A percentile compares a stretch with the other conserved stretches of the same genome.
Conservation (phyloP, 306 rosid genomes). For the Quercus glauca region DNA sequence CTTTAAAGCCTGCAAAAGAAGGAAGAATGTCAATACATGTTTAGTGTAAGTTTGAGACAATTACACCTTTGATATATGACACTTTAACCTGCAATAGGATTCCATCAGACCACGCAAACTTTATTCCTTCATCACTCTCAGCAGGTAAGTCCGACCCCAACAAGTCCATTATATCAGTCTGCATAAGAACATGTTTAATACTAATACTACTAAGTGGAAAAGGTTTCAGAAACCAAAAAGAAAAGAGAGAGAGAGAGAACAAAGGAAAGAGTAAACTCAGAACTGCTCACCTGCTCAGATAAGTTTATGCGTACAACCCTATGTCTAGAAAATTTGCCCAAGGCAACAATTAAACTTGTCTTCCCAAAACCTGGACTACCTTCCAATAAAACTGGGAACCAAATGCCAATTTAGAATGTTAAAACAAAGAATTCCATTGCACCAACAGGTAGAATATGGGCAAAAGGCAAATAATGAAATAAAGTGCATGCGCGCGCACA, state of each 20-base stretch:
- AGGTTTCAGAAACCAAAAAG: not conserved
- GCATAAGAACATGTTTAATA: conserved; percentile 25
- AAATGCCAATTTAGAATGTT: conserved; percentile 16
- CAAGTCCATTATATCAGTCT: conserved; percentile 97
- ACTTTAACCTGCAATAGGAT: conserved; percentile 77
- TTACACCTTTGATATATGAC: conserved; percentile 4
- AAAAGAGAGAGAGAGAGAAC: not conserved
- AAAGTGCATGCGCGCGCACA: not conserved
- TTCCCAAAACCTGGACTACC: conserved; percentile 99
- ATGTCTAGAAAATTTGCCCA: conserved; percentile 77
- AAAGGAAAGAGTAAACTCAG: not conserved
- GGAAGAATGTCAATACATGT: conserved; percentile 17
- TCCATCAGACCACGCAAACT: conserved; percentile 96
- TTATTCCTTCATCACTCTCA: conserved; percentile 82
- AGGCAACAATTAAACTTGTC: conserved; percentile 84
- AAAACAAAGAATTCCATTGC: not conserved
- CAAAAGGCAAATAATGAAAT: not conserved
- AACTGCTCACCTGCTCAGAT: conserved; percentile 77
- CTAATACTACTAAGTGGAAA: not conserved
- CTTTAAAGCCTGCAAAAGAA: conserved; percentile 69
- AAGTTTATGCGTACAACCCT: conserved; percentile 82
- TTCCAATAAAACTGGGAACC: conserved; percentile 76
- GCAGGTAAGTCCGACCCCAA: conserved; percentile 87
- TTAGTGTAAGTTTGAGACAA: conserved; percentile 8
- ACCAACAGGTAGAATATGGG: not conserved